A percentile compares a stretch with the other conserved stretches of the same genome.
phyloP scores from a whole-genome alignment of 306 rosid species.

The Cicer bijugum region DNA sequence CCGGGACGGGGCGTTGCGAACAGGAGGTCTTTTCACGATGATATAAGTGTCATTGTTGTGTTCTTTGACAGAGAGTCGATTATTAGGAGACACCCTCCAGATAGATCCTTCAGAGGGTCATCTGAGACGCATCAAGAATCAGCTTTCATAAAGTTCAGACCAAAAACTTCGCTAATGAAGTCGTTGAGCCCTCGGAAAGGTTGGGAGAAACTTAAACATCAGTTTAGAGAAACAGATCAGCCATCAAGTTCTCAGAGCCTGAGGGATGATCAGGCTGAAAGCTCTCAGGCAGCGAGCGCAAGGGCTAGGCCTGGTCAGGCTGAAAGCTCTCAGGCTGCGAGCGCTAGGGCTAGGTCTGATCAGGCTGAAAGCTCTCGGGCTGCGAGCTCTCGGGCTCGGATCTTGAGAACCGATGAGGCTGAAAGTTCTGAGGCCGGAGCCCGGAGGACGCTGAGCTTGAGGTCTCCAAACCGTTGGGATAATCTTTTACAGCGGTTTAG shows the following conservation, averaged over 20 bases:
- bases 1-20: not conserved
- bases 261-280: no score
- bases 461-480: not conserved
- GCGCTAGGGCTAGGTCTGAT: no score
- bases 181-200: not conserved
- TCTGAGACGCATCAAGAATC: fast-evolving
- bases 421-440: not conserved
- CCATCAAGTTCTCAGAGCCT: no score
- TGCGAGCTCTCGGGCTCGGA: no score
- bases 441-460: not conserved
- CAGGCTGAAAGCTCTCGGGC: no score
- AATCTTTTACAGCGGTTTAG: not conserved
- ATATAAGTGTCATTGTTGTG: not conserved
- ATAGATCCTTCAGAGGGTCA: not conserved
- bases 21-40: not conserved
- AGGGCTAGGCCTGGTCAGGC: no score
- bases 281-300: no score
- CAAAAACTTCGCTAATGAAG: not conserved
- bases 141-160: not conserved
- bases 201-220: no score
- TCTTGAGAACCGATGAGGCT: not conserved
- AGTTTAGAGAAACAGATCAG: no score
- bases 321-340: no score
- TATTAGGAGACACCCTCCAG: not conserved
- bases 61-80: not conserved